Conservation (phyloP, 2,329 filamentous ascomycete species). For the Hypoxylon sp. region DNA sequence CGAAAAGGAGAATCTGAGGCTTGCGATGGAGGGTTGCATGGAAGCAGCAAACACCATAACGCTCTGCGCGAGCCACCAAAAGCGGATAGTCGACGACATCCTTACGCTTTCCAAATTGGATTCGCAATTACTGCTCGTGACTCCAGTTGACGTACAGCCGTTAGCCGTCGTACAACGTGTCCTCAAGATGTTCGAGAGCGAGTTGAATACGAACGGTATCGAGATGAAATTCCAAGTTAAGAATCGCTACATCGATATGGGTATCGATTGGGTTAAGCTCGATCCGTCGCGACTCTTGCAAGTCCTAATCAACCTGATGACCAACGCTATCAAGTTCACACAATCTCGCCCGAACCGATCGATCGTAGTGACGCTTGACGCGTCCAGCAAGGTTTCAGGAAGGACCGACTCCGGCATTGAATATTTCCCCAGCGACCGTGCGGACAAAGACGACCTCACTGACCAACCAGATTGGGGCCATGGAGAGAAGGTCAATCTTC, state of each 20-base stretch:
- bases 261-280: conserved; percentile 79
- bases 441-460: conserved; percentile 62
- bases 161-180: conserved; percentile 77
- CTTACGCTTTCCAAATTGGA: conserved; percentile 78
- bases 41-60: conserved; percentile 87
- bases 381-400: conserved; percentile 67
- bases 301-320: conserved; percentile 82
- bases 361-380: conserved; percentile 76
- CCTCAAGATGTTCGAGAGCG: conserved; percentile 84
- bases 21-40: conserved; percentile 67
- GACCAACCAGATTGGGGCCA: conserved; percentile 77
- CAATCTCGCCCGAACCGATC: conserved; percentile 70
- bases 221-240: conserved; percentile 78
- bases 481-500: conserved; percentile 79
- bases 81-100: conserved; percentile 78
- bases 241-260: conserved; percentile 74
- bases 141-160: conserved; percentile 78
- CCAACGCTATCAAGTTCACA: conserved; percentile 76
- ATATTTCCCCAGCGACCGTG: conserved; percentile 64
- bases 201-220: conserved; percentile 80
- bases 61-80: conserved; percentile 84
- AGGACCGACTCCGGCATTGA: conserved; percentile 58
- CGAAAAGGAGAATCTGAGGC: conserved; percentile 61
- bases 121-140: conserved; percentile 77
- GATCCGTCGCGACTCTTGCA: conserved; percentile 83